phyloP scores from a whole-genome alignment of 768 basidiomycete species.

The Naganishia onofrii region DNA sequence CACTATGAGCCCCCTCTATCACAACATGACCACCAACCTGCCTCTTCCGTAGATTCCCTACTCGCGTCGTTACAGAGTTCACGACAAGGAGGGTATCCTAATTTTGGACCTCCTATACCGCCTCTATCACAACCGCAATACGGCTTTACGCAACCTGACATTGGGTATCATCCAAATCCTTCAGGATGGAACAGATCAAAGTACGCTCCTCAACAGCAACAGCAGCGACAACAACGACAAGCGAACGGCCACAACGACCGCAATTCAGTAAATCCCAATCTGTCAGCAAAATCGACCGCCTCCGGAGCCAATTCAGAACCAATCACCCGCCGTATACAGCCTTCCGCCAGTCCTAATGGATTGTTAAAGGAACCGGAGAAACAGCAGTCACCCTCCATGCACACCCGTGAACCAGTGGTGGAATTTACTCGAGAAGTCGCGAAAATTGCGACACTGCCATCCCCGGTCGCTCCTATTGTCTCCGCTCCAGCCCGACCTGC shows the following conservation, averaged over 20 bases:
- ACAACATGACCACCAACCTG: neutral
- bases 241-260: too few species aligned
- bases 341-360: neutral
- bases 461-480: neutral
- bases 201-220: too few species aligned
- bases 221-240: too few species aligned
- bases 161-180: neutral
- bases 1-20: neutral
- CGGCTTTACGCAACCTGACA: neutral
- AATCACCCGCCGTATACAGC: neutral
- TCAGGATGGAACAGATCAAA: too few species aligned
- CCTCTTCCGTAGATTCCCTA: constrained; percentile 3
- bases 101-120: neutral
- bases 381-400: neutral
- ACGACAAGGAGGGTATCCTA: neutral
- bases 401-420: neutral
- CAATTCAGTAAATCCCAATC: too few species aligned
- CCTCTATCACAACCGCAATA: neutral
- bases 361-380: neutral
- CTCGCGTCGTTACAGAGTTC: constrained; percentile 2
- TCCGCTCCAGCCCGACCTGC: neutral
- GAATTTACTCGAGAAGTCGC: neutral
- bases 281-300: neutral
- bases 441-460: neutral
- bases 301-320: neutral